These are phyloP conservation scores for Phytophthora tubulina DNA, from an alignment of 352 stramenopile genomes.

Conservation along the genomic window DNA sequence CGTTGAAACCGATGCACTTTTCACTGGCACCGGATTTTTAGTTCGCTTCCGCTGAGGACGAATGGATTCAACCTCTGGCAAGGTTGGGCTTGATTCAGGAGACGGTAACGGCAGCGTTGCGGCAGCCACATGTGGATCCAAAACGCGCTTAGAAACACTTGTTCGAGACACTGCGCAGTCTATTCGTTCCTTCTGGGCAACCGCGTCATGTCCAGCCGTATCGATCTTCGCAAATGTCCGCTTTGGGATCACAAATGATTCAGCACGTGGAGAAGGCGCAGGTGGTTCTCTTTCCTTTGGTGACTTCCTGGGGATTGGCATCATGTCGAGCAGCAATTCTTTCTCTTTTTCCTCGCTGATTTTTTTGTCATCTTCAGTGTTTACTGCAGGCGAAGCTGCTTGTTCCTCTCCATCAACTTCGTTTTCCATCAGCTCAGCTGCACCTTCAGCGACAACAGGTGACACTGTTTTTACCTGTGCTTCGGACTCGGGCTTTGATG, in stretches of 20 bases:
- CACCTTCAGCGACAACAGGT: background rate
- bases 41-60: conserved; percentile 31
- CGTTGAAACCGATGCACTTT: conserved; percentile 29
- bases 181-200: background rate
- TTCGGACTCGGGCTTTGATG: background rate
- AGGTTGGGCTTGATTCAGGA: conserved; percentile 15
- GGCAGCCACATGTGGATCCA: conserved; percentile 1
- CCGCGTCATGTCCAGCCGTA: background rate
- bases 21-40: conserved; percentile 62
- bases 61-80: conserved; percentile 9
- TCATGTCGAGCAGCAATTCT: conserved; percentile 13
- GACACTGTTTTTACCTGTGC: conserved; percentile 7
- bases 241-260: conserved; percentile 47
- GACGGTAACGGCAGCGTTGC: conserved; percentile 6
- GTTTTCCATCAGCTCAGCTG: background rate
- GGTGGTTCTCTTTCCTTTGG: conserved; percentile 3
- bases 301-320: conserved; percentile 32
- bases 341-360: background rate
- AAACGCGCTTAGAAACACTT: conserved; percentile 8
- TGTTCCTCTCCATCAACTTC: conserved; percentile 12
- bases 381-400: conserved; percentile 4
- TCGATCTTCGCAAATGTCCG: conserved; percentile 22
- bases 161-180: background rate
- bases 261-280: background rate
- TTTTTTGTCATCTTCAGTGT: conserved; percentile 23